Evolutionary conservation across 257 asterid species (phyloP), one percentile per base, ranked within the genome.

Genomic region (Haberlea rhodopensis): DNA sequence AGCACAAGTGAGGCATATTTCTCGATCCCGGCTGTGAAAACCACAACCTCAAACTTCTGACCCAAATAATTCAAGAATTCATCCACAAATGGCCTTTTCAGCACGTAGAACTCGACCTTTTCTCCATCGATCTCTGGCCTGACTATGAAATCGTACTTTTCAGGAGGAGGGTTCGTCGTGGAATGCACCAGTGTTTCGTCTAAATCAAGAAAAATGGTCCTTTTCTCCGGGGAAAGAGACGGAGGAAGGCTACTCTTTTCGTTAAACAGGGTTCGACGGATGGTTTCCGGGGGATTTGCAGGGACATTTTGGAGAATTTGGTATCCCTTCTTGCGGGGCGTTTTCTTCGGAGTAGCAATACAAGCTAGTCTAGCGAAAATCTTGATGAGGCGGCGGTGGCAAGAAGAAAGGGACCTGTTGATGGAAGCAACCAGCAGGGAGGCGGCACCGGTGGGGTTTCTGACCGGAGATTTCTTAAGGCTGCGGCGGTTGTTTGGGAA

Each of bases 101-200:
- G 61, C 48, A 90, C 97, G 20, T 73, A 94, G 71, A 90, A 94
- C 7, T 86, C 95, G 0, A 80, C 82, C 15, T 65, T 75, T 28
- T 79, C 84, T 0, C 95, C 99, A 8, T 85, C 94, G 40, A 92
- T 80, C 74, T 85, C 75, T 19, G 97, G 96, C 78, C 86, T 75
- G 40, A 92, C 94, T 0, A 87, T 60, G 64, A 92, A 92, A 76
- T 92, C 94, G 6, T 80, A 87, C 76, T 74, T 85, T 34, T 79
- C 96, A 1, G 95, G 95, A 1, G 95, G 90, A 0, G 77, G 68
- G 22, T 43, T 78, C 15, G 85, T 77, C 2, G 79, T 79, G 19
- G 97, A 87, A 68, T 92, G 99, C 61, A 92, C 89, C 62, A 92
- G 67, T 0, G 99, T 92, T 52, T 92, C 99, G 59, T 92, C 99